These are phyloP conservation scores for Ogataea pini DNA, from an alignment of 805 yeast species.

Conservation along the genomic window DNA sequence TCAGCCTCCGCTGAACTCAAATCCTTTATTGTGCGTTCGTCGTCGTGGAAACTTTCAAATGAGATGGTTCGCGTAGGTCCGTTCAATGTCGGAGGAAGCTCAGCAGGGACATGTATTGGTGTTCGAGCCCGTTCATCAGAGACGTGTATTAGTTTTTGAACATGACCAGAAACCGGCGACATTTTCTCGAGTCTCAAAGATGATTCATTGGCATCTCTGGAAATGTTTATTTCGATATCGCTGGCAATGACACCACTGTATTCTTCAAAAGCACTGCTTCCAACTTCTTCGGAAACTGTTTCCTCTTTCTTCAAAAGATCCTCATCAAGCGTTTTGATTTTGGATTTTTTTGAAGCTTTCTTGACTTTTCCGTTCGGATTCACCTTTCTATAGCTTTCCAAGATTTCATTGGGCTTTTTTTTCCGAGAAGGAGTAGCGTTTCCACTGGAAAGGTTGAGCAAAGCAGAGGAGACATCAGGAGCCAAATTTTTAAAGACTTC, in stretches of 20 bases:
- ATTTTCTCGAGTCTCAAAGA: slow-evolving; percentile 2
- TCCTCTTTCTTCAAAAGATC: neutral
- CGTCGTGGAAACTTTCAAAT: slow-evolving; percentile 21
- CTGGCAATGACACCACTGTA: neutral
- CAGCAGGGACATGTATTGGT: slow-evolving; percentile 4
- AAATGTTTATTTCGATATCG: neutral
- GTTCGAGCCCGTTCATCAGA: neutral
- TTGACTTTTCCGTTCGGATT: slow-evolving; percentile 21
- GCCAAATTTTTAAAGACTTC: slow-evolving; percentile 16
- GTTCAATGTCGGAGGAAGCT: neutral
- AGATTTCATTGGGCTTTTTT: slow-evolving; percentile 13
- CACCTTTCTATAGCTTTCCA: slow-evolving; percentile 21
- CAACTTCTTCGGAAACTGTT: neutral
- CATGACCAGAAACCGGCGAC: neutral
- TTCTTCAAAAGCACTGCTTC: neutral
- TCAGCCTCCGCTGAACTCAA: slow-evolving; percentile 21
- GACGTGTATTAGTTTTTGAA: too few species aligned
- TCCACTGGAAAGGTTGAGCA: slow-evolving; percentile 10
- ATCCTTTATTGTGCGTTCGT: slow-evolving; percentile 21
- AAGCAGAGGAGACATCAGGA: slow-evolving; percentile 14
- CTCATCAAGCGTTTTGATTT: neutral
- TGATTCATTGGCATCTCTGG: neutral
- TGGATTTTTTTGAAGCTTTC: slow-evolving; percentile 12
- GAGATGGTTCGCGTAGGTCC: slow-evolving; percentile 30
- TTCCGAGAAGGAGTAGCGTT: slow-evolving; percentile 15